Evolutionary conservation across 2,329 filamentous ascomycete genomes (phyloP), one percentile per base, ranked within the genome.

Genomic region (Pseudopithomyces maydicus): DNA sequence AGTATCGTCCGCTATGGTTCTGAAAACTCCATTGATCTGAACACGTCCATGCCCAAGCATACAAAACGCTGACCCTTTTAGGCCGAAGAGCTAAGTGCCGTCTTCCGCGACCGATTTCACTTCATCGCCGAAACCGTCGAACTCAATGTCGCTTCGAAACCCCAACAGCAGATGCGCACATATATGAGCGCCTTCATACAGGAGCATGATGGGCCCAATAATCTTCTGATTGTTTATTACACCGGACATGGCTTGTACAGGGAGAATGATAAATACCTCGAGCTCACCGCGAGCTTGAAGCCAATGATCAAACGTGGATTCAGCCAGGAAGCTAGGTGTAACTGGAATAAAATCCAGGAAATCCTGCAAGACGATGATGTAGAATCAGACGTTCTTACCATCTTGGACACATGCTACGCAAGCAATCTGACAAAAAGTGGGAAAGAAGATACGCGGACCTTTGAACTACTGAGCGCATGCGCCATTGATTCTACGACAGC

Each of bases 191-290:
- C 52, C 0, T 77, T 77, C 52, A 57, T 74, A 10, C 54, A 61
- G 5, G 61, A 68, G 19, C 52, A 74, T 35, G 66, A 74, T 35
- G 72, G 70, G 2, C 65, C 68, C 1, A 62, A 72, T 45, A 74
- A 68, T 39, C 61, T 75, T 4, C 58, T 76, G 29, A 75, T 77
- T 32, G 63, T 78, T 19, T 78, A 77, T 62, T 78, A 77, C 51
- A 77, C 72, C 2, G 76, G 76, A 0, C 75, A 77, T 54, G 73
- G 74, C 14, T 54, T 65, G 0, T 76, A 63, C 39, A 36, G 55
- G 1, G 64, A 71, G 1, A 52, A 64, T 7, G 56, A 54, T 10
- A 63, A 71, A 23, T 59, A 57, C 17, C 54, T 76, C 3, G 63
- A 74, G 54, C 52, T 77, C 15, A 65, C 66, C 2, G 71, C 63